Percentiles rank a stretch among this genome's conserved stretches.
phyloP scores from a whole-genome alignment of 441 rosid genomes.

The Isatis lusitanica region DNA sequence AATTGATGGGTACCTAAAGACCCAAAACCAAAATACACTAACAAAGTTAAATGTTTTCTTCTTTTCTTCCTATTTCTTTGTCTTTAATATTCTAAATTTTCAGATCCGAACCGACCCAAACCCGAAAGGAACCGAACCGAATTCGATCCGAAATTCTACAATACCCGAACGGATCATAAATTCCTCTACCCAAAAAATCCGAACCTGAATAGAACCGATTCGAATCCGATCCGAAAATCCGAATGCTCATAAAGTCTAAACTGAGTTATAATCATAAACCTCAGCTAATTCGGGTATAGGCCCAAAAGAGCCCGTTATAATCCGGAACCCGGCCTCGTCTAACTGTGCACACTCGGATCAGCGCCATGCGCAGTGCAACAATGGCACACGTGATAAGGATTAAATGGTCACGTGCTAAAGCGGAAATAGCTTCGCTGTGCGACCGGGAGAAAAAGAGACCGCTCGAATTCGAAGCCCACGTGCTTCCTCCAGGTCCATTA shows the following conservation, averaged over 20 bases:
- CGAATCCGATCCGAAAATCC: no score
- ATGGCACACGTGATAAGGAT: conserved; percentile 19
- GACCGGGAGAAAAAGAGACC: conserved; percentile 28
- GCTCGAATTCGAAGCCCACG: conserved; percentile 23
- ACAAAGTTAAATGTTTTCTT: no score
- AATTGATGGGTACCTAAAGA: no score
- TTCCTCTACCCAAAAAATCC: no score
- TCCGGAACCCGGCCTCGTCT: neutral
- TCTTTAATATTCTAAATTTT: no score
- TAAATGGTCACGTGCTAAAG: conserved; percentile 29
- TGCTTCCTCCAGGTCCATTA: conserved; percentile 7
- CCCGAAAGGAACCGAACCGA: no score
- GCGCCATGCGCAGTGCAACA: conserved; percentile 21
- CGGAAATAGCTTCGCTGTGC: conserved; percentile 20
- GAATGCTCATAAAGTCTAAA: neutral
- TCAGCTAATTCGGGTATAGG: neutral
- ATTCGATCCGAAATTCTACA: no score
- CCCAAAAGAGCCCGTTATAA: neutral
- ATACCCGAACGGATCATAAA: no score
- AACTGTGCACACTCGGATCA: neutral
- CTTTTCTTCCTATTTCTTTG: no score
- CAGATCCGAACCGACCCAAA: no score
- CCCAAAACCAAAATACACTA: no score
- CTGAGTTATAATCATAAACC: neutral
- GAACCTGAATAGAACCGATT: no score